Percentiles rank a stretch among this genome's conserved stretches.
Evolutionary conservation across 208 protist genomes (phyloP).

Genomic region (Leishmania major): DNA sequence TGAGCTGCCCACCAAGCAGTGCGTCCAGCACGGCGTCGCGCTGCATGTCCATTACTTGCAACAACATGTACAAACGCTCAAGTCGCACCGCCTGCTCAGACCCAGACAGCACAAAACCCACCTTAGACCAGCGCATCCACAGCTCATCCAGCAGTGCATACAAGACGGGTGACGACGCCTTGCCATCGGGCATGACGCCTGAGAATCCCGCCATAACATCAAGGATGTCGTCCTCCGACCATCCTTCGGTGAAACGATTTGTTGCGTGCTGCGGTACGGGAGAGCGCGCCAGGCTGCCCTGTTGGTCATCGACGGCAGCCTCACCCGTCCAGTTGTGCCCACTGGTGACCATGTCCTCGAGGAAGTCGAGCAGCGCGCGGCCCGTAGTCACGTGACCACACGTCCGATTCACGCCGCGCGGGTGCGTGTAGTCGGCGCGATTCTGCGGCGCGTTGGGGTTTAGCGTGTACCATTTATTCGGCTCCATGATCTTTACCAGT

Average conservation of each 20-base stretch:
- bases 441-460: conserved; percentile 68
- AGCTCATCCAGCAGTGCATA: conserved; percentile 44
- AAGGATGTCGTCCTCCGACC: conserved; percentile 51
- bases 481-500: conserved; percentile 81
- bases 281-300: not conserved
- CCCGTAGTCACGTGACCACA: conserved; percentile 54
- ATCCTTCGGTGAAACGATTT: conserved; percentile 32
- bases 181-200: conserved; percentile 54
- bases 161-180: conserved; percentile 45
- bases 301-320: not conserved
- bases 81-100: conserved; percentile 42
- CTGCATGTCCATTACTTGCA: conserved; percentile 48
- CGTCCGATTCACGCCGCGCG: conserved; percentile 58
- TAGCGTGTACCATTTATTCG: conserved; percentile 83
- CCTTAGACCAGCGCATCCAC: conserved; percentile 29
- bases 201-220: conserved; percentile 68
- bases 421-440: conserved; percentile 83
- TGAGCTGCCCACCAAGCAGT: conserved; percentile 32
- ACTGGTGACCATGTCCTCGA: conserved; percentile 42
- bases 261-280: not conserved
- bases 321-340: conserved; percentile 4
- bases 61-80: conserved; percentile 73
- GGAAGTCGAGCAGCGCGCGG: conserved; percentile 61
- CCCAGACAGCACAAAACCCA: conserved; percentile 20
- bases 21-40: conserved; percentile 36